Evolutionary conservation across 2,329 filamentous ascomycete species (phyloP).

Genomic region (Aspergillus fumigatiaffinis): DNA sequence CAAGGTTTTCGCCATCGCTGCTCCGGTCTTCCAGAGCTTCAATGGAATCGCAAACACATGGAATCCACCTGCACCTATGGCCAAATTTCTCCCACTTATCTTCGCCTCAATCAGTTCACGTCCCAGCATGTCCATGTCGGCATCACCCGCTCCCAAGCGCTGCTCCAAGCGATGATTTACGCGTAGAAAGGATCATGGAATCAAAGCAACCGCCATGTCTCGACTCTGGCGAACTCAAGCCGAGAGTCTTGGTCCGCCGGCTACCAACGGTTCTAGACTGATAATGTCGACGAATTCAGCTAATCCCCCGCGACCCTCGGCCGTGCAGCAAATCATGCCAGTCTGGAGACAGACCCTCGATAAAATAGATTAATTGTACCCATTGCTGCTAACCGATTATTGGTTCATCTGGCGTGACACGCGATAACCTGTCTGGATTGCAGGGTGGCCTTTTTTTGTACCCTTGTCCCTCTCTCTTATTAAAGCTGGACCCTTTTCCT

Average conservation of each 20-base stretch:
- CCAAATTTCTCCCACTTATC: neutral
- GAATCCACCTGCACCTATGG: neutral
- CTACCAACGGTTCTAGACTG: slow-evolving; percentile 8
- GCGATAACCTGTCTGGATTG: slow-evolving; percentile 5
- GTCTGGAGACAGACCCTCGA: neutral
- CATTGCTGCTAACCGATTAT: neutral
- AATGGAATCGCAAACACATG: neutral
- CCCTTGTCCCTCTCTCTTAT: slow-evolving; percentile 1
- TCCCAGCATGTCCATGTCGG: neutral
- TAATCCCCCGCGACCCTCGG: neutral
- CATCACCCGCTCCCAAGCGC: neutral
- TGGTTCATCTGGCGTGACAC: slow-evolving; percentile 1
- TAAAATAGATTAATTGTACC: slow-evolving; percentile 6
- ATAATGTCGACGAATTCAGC: neutral
- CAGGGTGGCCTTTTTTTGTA: neutral
- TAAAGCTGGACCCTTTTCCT: neutral
- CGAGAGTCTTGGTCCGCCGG: slow-evolving; percentile 7
- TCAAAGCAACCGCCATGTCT: neutral
- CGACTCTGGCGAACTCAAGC: slow-evolving; percentile 2
- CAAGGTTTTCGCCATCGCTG: neutral
- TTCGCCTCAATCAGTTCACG: neutral
- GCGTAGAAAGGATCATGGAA: too few species aligned
- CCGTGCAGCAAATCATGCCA: neutral
- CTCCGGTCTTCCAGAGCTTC: neutral
- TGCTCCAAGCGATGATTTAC: neutral